Evolutionary conservation across 2,329 filamentous ascomycete species (phyloP), one percentile per base, ranked within the genome.

Genomic region (Diaporthe ilicicola): DNA sequence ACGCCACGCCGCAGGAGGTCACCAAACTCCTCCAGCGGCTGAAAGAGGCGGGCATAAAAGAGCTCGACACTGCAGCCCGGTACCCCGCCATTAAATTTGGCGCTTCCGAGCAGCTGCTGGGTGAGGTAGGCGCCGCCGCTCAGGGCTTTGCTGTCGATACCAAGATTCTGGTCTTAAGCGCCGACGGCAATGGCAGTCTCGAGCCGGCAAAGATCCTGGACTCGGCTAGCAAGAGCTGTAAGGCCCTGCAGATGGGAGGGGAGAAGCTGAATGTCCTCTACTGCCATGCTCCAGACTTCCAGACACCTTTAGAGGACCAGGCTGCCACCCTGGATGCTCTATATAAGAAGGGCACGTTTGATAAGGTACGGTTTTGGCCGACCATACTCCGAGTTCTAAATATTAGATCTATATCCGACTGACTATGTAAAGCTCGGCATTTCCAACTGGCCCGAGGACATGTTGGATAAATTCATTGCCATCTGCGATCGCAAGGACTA

Each of bases 111-210:
- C n/a, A 62, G 5, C 66, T 73, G 15, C 42, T 74, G 15, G 73
- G 71, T 24, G 19, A 71, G 44, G 56, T 44, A 2, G 65, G 71
- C 2, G 73, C 71, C 3, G 65, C 65, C 24, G 48, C 42, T 13
- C 24, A 51, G 44, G 73, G 72, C 8, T 73, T 74, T 39, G 65
- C 65, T 17, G 54, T 74, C 27, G 72, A 74, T 59, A 73, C 68
- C 65, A 74, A 74, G 70, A 59, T 71, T 34, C 37, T 73, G 9
- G 46, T 71, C 24, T 27, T 32, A 24, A 61, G 44, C 19, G 12
- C 10, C 17, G 70, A 61, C 29, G 32, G 44, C 53, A 54, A 50
- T 10, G 56, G 64, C 42, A 73, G 70, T 48, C 70, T 73, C 1
- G 39, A 67, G 39, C 70, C 70, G 8, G 62, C 34, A 29, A 65